Conservation (phyloP, 768 basidiomycete species). For the Wakefieldia striispora region DNA sequence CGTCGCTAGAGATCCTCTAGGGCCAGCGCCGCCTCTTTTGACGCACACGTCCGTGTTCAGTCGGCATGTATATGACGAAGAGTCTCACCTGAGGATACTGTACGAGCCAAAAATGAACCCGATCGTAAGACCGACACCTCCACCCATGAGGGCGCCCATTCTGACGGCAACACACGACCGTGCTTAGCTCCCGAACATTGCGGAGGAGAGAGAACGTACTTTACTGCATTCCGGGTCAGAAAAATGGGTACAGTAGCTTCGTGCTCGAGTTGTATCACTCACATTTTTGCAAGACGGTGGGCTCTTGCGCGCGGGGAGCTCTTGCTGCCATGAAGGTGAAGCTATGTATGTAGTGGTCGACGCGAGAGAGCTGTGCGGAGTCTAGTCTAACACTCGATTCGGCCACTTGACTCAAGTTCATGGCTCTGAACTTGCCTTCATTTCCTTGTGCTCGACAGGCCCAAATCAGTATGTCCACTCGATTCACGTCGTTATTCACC, state of each 20-base stretch:
- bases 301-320: conserved; percentile 44
- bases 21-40: conserved; percentile 82
- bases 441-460: conserved; percentile 82
- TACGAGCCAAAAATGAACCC: conserved; percentile 97
- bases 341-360: neutral
- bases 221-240: conserved; percentile 45
- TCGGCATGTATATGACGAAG: neutral
- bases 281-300: conserved; percentile 79
- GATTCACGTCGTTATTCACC: neutral
- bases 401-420: neutral
- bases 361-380: conserved; percentile 1
- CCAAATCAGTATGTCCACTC: conserved; percentile 69
- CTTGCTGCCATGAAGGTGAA: conserved; percentile 29
- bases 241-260: neutral
- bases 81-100: conserved; percentile 78
- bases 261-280: conserved; percentile 23
- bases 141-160: conserved; percentile 92
- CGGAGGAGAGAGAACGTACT: conserved; percentile 40
- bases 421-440: conserved; percentile 34
- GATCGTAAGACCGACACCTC: conserved; percentile 92
- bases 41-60: conserved; percentile 4
- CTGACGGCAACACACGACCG: conserved; percentile 38
- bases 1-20: conserved; percentile 84
- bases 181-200: conserved; percentile 4
- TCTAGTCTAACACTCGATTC: conserved; percentile 1